Percentiles rank a stretch among this genome's conserved stretches.
These are phyloP conservation scores for Xylaria sp. DNA, from an alignment of 2,329 filamentous ascomycete species.

Conservation along the genomic window DNA sequence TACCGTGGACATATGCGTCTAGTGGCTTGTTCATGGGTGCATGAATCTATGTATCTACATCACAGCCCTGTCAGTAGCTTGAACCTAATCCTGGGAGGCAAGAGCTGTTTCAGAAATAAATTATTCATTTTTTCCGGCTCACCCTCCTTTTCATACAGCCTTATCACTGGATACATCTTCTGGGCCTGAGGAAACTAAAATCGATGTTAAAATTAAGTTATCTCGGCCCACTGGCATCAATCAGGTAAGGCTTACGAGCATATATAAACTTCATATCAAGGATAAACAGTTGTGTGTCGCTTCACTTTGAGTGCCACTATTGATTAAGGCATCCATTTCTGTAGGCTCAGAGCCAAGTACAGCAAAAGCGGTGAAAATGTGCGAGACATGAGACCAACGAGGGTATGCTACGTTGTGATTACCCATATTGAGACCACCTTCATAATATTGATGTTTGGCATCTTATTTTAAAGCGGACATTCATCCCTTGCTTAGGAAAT, in stretches of 20 bases:
- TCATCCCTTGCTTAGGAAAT: background rate
- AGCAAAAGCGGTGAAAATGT: background rate
- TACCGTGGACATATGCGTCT: background rate
- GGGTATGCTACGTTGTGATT: background rate
- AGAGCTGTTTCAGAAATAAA: background rate
- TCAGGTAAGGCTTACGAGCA: background rate
- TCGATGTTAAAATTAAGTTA: background rate
- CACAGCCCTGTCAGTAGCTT: background rate
- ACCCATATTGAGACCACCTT: background rate
- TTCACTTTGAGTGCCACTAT: background rate
- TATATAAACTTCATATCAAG: background rate
- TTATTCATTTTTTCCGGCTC: background rate
- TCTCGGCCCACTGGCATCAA: background rate
- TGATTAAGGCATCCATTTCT: background rate
- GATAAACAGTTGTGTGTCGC: background rate
- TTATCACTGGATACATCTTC: background rate
- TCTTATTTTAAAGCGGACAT: background rate
- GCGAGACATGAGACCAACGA: background rate
- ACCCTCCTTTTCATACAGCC: background rate
- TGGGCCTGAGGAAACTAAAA: background rate
- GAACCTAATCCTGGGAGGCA: background rate
- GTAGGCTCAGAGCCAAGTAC: background rate
- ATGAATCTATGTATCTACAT: background rate
- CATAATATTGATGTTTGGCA: background rate
- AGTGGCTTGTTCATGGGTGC: background rate